Base-by-base conservation (phyloP, 352 stramenopile genomes). In the Globisporangium camurandrum region DNA sequence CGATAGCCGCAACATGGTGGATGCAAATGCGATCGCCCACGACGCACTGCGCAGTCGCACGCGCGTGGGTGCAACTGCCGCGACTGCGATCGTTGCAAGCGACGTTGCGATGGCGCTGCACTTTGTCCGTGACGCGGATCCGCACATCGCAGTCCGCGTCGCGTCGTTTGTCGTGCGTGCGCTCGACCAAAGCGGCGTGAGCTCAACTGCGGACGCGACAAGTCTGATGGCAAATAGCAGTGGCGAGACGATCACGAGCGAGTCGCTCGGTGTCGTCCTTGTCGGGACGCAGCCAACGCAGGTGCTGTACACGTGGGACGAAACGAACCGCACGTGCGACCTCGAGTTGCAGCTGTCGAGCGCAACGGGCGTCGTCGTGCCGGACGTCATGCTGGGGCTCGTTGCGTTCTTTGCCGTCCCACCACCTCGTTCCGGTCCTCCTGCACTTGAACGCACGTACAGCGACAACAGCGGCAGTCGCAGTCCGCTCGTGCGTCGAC, bases 251-350 rank as follows among this genome's bases (percentile, higher is more conserved):
- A 6, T 57, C 24, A 54, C 17, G 27, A 50, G 19, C 24, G 34
- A 41, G 36, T 51, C 19, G 10, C 55, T 20, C 46, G 53, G 67
- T 9, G 65, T 57, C 7, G 23, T 89, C 19, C 42, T 87, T 38
- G 43, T 67, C 1, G 84, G 70, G 4, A 56, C 69, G 10, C 38
- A 70, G 22, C 59, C 75, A 12, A 56, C 75, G 9, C 57, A 73
- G 31, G 67, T 79, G 24, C 48, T 45, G 11, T 92, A 92, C 46
- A 67, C 69, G 9, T 92, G 81, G 81, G 61, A 87, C 49, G 61
- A 82, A 20, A 38, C 42, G 4, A 57, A 50, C 4, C 45, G 68
- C 30, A 65, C 55, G 4, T 72, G 71, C n/a, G 66, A 75, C 20
- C 42, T 92, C 4, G 62, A 86, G 49, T 50, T 89, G 19, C 24